Evolutionary conservation across 2,329 filamentous ascomycete genomes (phyloP).

Genomic region (Colletotrichum gloeosporioides): DNA sequence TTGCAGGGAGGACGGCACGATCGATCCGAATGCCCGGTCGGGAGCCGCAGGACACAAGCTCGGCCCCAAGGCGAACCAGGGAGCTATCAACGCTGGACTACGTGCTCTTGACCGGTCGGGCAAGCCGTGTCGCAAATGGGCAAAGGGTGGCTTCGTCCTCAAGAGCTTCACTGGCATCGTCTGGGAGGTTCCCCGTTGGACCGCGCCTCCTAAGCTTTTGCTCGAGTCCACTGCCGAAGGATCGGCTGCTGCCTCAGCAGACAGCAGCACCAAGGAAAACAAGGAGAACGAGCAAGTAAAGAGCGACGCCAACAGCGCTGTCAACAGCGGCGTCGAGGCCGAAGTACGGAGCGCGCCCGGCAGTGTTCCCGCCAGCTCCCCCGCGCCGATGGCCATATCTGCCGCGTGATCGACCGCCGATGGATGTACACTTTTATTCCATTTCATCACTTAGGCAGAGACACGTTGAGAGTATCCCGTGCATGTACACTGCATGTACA

Average conservation of each 20-base stretch:
- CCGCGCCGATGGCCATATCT: slow-evolving; percentile 52
- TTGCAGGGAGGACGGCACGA: slow-evolving; percentile 65
- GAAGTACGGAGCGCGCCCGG: slow-evolving; percentile 58
- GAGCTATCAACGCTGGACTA: slow-evolving; percentile 95
- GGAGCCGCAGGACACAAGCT: slow-evolving; percentile 76
- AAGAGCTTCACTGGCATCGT: slow-evolving; percentile 91
- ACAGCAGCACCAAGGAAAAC: slow-evolving; percentile 68
- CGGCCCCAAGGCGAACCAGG: slow-evolving; percentile 94
- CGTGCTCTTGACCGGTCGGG: slow-evolving; percentile 92
- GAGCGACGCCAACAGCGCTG: slow-evolving; percentile 51
- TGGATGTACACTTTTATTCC: neutral
- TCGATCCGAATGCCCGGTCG: slow-evolving; percentile 56
- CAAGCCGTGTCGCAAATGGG: slow-evolving; percentile 91
- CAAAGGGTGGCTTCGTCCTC: slow-evolving; percentile 79
- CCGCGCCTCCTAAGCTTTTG: slow-evolving; percentile 67
- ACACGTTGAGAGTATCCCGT: neutral
- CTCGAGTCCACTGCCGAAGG: slow-evolving; percentile 52
- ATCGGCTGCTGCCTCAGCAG: slow-evolving; percentile 50
- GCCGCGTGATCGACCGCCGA: slow-evolving; percentile 41
- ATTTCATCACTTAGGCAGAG: neutral
- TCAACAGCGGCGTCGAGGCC: slow-evolving; percentile 42
- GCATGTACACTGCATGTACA: slow-evolving; percentile 13
- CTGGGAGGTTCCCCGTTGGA: slow-evolving; percentile 87
- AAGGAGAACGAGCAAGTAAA: slow-evolving; percentile 63
- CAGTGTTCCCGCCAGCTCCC: slow-evolving; percentile 58